These are phyloP conservation scores for Schizophyllum commune DNA, from an alignment of 1,284 basidiomycete genomes.

Conservation along the genomic window DNA sequence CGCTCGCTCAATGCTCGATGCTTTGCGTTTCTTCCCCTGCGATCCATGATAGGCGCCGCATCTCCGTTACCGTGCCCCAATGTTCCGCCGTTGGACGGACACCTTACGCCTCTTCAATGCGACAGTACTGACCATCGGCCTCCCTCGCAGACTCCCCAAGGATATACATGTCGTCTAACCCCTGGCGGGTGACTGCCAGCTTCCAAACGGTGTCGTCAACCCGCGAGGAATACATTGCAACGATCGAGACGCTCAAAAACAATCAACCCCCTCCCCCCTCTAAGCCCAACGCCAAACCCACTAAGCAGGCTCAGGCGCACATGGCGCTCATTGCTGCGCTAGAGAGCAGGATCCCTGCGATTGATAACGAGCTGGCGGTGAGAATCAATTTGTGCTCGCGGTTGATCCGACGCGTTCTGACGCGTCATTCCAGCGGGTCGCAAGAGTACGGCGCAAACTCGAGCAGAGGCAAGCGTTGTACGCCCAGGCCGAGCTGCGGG, in stretches of 20 bases:
- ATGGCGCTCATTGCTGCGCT: slow-evolving; percentile 50
- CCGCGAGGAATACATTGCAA: slow-evolving; percentile 56
- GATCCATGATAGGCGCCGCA: slow-evolving; percentile 1
- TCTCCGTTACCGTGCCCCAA: slow-evolving; percentile 20
- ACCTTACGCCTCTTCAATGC: slow-evolving; percentile 13
- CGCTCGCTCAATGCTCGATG: slow-evolving; percentile 31
- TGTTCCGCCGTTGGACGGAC: slow-evolving; percentile 16
- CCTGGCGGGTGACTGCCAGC: slow-evolving; percentile 74
- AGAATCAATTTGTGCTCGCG: slow-evolving; percentile 24
- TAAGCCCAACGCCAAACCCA: slow-evolving; percentile 39
- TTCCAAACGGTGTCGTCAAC: slow-evolving; percentile 64
- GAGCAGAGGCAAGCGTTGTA: slow-evolving; percentile 57
- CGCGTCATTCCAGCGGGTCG: slow-evolving; percentile 48
- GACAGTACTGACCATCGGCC: slow-evolving; percentile 19
- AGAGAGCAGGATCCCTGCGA: slow-evolving; percentile 51
- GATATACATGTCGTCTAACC: slow-evolving; percentile 72
- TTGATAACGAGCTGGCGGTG: slow-evolving; percentile 64
- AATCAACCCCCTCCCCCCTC: slow-evolving; percentile 34
- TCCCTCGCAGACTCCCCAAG: slow-evolving; percentile 62
- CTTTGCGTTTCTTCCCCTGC: slow-evolving; percentile 66
- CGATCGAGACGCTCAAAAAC: slow-evolving; percentile 54
- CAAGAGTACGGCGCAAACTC: slow-evolving; percentile 56
- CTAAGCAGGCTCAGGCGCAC: slow-evolving; percentile 52
- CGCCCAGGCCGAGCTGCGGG: slow-evolving; percentile 67
- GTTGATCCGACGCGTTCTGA: slow-evolving; percentile 12